Conservation (phyloP, 345 rosid genomes). For the Eucalyptus sp. region DNA sequence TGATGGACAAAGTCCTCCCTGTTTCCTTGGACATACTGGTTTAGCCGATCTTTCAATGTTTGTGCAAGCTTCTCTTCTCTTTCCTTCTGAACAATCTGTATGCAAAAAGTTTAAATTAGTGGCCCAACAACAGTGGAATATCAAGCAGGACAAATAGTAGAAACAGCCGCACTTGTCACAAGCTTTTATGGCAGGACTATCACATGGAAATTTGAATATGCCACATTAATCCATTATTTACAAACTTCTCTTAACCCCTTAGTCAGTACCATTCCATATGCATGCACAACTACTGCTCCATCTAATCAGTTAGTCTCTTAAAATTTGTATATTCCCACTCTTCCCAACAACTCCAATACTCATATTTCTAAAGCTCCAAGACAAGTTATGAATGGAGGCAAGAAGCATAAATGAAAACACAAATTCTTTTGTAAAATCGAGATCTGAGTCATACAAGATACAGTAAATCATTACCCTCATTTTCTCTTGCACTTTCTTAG, state of each 20-base stretch:
- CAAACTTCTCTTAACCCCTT: background rate
- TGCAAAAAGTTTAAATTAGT: background rate
- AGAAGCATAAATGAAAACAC: background rate
- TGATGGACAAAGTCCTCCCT: conserved; percentile 53
- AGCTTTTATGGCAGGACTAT: background rate
- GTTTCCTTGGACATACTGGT: conserved; percentile 62
- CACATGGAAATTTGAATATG: background rate
- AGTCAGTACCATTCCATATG: background rate
- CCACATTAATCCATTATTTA: background rate
- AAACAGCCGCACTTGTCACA: background rate
- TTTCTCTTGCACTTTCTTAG: conserved; percentile 82
- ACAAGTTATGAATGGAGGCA: background rate
- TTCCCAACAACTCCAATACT: background rate
- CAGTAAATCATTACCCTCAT: conserved; percentile 45
- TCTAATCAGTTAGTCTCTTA: background rate
- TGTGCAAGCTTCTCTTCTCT: conserved; percentile 89
- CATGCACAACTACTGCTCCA: background rate
- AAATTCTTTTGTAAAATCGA: background rate
- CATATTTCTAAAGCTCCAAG: background rate
- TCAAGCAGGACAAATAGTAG: background rate
- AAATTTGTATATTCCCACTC: background rate
- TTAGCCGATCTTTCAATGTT: conserved; percentile 59
- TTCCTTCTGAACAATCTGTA: conserved; percentile 88
- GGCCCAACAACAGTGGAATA: background rate
- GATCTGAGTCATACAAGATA: background rate